Conservation (phyloP, 2,329 filamentous ascomycete genomes). For the Botrytis fabae region DNA sequence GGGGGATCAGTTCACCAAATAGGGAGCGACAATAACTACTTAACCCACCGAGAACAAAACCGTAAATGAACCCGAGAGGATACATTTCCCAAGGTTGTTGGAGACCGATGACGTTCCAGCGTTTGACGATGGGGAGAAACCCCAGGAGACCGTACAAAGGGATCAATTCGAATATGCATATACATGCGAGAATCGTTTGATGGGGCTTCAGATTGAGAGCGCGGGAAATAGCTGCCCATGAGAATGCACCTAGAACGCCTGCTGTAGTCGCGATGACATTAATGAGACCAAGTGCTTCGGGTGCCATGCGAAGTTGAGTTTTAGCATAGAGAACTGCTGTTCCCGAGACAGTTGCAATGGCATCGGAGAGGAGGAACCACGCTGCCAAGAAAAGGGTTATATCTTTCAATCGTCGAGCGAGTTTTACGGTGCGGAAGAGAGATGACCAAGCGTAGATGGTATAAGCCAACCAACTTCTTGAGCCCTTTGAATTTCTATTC, state of each 20-base stretch:
- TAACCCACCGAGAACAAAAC: constrained; percentile 88
- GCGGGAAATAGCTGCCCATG: constrained; percentile 78
- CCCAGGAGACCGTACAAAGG: constrained; percentile 88
- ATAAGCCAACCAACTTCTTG: constrained; percentile 63
- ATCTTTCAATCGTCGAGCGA: constrained; percentile 70
- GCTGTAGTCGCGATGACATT: constrained; percentile 85
- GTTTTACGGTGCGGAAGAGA: constrained; percentile 72
- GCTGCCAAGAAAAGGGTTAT: constrained; percentile 77
- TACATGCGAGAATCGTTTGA: constrained; percentile 86
- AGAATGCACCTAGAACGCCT: constrained; percentile 84
- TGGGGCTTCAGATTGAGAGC: constrained; percentile 69
- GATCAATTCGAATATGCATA: constrained; percentile 85
- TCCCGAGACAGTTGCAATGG: constrained; percentile 88
- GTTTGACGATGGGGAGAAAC: constrained; percentile 76
- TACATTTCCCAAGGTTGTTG: constrained; percentile 98
- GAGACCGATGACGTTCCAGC: constrained; percentile 75
- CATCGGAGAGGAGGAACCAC: constrained; percentile 94
- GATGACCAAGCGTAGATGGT: constrained; percentile 82
- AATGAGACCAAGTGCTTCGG: constrained; percentile 85
- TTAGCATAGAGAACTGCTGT: constrained; percentile 96
- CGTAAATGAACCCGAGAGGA: constrained; percentile 84
- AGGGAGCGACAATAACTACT: constrained; percentile 88
- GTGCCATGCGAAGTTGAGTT: constrained; percentile 85
- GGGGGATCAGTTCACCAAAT: constrained; percentile 89
- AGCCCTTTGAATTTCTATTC: constrained; percentile 27